Evolutionary conservation across 2,329 filamentous ascomycete genomes (phyloP).

Genomic region (Curvularia spicifera): DNA sequence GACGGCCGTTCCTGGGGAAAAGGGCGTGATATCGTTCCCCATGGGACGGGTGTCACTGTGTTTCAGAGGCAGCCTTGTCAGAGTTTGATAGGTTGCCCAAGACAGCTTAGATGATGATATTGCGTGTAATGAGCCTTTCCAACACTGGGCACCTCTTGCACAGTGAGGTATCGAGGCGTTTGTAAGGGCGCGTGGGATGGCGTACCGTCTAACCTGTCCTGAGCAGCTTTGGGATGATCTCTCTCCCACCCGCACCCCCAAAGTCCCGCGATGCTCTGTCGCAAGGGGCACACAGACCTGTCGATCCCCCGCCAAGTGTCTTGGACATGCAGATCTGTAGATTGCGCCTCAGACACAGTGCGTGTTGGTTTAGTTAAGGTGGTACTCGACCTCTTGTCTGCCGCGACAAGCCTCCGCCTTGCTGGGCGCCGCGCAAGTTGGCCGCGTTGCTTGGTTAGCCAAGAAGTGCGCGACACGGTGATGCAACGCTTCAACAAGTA

Average conservation of each 20-base stretch:
- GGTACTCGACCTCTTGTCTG: conserved; percentile 4
- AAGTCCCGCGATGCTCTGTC: conserved; percentile 7
- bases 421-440: conserved; percentile 19
- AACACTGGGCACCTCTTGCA: conserved; percentile 2
- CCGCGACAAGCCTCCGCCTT: conserved; percentile 23
- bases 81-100: conserved; percentile 5
- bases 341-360: conserved; percentile 13
- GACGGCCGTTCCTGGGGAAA: not conserved
- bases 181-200: conserved; percentile 13
- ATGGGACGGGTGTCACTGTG: not conserved
- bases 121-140: conserved; percentile 1
- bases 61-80: not conserved
- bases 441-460: conserved; percentile 15
- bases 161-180: conserved; percentile 12
- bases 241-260: conserved; percentile 6
- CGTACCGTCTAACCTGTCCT: conserved; percentile 9
- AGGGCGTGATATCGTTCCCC: not conserved
- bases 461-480: conserved; percentile 12
- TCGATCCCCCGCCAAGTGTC: conserved; percentile 14
- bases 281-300: conserved; percentile 9
- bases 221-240: conserved; percentile 11
- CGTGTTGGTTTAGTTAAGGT: conserved; percentile 6
- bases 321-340: conserved; percentile 14
- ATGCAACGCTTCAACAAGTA: conserved; percentile 7
- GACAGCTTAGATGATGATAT: not conserved